phyloP scores from a whole-genome alignment of 208 protist species.

The Trypanosoma conorhini region DNA sequence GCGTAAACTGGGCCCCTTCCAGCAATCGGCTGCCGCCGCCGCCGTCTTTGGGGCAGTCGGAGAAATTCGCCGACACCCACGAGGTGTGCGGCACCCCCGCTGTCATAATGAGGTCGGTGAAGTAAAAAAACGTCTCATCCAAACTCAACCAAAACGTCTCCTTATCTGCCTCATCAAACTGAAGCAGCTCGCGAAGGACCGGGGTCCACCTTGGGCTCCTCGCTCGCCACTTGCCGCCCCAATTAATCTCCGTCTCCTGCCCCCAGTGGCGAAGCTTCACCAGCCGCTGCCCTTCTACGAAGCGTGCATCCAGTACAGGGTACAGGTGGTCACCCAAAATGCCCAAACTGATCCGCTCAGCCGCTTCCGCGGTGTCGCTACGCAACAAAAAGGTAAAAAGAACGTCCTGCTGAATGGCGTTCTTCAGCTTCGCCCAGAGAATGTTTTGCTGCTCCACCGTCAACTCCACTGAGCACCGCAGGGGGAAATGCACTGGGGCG shows the following conservation, averaged over 20 bases:
- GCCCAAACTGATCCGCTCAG: slow-evolving; percentile 51
- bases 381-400: slow-evolving; percentile 58
- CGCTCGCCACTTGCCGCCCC: slow-evolving; percentile 67
- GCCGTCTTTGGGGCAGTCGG: slow-evolving; percentile 27
- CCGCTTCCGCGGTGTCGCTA: slow-evolving; percentile 32
- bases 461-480: slow-evolving; percentile 36
- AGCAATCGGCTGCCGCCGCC: slow-evolving; percentile 4
- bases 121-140: slow-evolving; percentile 89
- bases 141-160: slow-evolving; percentile 74
- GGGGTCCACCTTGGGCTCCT: slow-evolving; percentile 53
- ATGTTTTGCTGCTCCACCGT: slow-evolving; percentile 36
- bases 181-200: slow-evolving; percentile 42
- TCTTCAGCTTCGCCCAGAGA: slow-evolving; percentile 69
- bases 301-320: slow-evolving; percentile 71
- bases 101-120: slow-evolving; percentile 71
- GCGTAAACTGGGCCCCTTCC: slow-evolving; percentile 38
- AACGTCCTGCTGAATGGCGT: slow-evolving; percentile 35
- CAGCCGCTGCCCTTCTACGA: slow-evolving; percentile 70
- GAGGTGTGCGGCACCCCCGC: slow-evolving; percentile 26
- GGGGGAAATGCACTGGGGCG: slow-evolving; percentile 30
- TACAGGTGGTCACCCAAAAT: slow-evolving; percentile 80
- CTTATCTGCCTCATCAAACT: slow-evolving; percentile 41
- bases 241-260: slow-evolving; percentile 36
- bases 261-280: slow-evolving; percentile 78
- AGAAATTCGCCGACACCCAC: slow-evolving; percentile 32